Evolutionary conservation across 2,329 filamentous ascomycete genomes (phyloP).

Genomic region (Monosporascus ibericus): DNA sequence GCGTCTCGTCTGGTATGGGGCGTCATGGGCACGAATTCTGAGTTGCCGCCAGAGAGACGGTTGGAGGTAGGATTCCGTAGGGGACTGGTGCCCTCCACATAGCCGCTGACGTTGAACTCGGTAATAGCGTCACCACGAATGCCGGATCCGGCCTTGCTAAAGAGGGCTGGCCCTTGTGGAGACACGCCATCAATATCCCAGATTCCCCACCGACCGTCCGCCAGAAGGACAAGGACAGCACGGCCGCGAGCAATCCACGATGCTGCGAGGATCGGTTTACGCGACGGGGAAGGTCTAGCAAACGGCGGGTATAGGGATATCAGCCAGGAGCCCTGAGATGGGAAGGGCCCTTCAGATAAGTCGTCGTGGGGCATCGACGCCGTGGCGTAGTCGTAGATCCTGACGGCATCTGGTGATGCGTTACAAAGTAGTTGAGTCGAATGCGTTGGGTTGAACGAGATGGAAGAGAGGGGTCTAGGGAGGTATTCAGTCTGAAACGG

Average conservation of each 20-base stretch:
- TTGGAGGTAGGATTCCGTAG: conserved; percentile 39
- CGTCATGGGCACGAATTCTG: conserved; percentile 59
- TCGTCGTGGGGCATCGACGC: conserved; percentile 48
- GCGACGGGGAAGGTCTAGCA: conserved; percentile 38
- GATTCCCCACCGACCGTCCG: conserved; percentile 62
- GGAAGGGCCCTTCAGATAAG: conserved; percentile 42
- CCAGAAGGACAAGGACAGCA: conserved; percentile 51
- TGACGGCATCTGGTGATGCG: conserved; percentile 48
- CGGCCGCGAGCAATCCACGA: conserved; percentile 56
- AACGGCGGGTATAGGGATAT: conserved; percentile 57
- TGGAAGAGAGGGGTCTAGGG: conserved; percentile 44
- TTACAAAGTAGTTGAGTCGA: conserved; percentile 53
- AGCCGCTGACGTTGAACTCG: conserved; percentile 51
- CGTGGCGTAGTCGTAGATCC: conserved; percentile 56
- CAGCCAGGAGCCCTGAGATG: conserved; percentile 57
- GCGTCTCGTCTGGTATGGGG: conserved; percentile 53
- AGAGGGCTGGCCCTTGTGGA: conserved; percentile 39
- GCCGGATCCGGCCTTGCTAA: conserved; percentile 45
- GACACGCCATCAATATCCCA: conserved; percentile 59
- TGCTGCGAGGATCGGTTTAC: conserved; percentile 57
- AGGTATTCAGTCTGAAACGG: conserved; percentile 58
- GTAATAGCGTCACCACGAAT: conserved; percentile 54
- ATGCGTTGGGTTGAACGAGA: conserved; percentile 57
- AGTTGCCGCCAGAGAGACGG: conserved; percentile 27
- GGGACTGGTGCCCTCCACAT: conserved; percentile 53